phyloP scores from a whole-genome alignment of 2,329 filamentous ascomycete genomes.

The Sphaerulina musiva region DNA sequence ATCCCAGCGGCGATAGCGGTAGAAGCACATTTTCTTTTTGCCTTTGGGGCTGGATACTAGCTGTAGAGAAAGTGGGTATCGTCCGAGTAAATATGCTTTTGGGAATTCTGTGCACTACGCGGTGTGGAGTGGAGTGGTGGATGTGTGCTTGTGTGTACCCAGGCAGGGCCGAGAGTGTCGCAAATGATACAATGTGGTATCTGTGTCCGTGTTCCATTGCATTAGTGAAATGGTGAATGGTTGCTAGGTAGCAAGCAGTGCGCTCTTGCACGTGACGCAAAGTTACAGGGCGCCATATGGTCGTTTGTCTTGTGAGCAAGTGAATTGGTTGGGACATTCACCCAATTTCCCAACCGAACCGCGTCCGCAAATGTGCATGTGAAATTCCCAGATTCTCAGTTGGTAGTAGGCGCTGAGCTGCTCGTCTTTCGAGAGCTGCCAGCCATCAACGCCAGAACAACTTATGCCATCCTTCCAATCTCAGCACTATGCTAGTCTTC shows the following conservation, averaged over 20 bases:
- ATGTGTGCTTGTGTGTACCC: background rate
- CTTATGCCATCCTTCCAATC: conserved; percentile 2
- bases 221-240: background rate
- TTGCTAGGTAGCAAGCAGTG: background rate
- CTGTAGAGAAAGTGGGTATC: background rate
- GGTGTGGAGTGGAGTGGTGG: background rate
- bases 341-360: background rate
- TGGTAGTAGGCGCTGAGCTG: background rate
- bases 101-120: background rate
- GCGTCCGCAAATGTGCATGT: background rate
- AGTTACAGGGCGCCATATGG: background rate
- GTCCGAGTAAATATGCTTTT: background rate
- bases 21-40: conserved; percentile 4
- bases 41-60: background rate
- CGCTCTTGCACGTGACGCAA: background rate
- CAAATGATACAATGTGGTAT: background rate
- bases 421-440: background rate
- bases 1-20: conserved; percentile 6
- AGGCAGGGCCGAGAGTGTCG: background rate
- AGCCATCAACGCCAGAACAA: conserved; percentile 1
- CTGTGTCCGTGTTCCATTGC: background rate
- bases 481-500: conserved; percentile 6
- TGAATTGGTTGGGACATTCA: background rate
- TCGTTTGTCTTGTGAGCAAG: background rate
- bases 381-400: background rate